phyloP scores from a whole-genome alignment of 2,329 filamentous ascomycete genomes.

The Anthostomella pinea region DNA sequence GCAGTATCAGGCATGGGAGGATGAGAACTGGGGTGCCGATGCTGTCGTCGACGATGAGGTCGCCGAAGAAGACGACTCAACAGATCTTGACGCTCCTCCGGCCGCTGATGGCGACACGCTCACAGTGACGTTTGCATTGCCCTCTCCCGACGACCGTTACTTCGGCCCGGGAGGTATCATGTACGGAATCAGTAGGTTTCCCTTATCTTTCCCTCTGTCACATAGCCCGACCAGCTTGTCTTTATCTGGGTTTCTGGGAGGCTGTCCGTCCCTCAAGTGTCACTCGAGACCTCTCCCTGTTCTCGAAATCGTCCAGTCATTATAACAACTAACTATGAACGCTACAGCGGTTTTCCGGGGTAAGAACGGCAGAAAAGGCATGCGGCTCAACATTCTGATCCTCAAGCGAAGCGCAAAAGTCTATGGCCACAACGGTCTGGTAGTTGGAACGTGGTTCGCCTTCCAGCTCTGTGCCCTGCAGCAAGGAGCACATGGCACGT shows the following conservation, averaged over 20 bases:
- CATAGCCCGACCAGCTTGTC: too few relatives aligned
- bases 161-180: slow-evolving; percentile 25
- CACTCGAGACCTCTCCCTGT: too few relatives aligned
- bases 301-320: too few relatives aligned
- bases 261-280: too few relatives aligned
- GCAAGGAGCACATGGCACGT: slow-evolving; percentile 25
- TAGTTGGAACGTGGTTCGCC: slow-evolving; percentile 26
- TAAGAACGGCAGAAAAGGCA: slow-evolving; percentile 10
- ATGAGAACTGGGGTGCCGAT: slow-evolving; percentile 25
- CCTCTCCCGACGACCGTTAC: slow-evolving; percentile 19
- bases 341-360: too few relatives aligned
- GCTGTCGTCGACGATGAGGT: slow-evolving; percentile 11
- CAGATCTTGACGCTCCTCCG: not conserved
- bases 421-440: slow-evolving; percentile 26
- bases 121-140: slow-evolving; percentile 8
- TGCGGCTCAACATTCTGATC: slow-evolving; percentile 18
- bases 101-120: slow-evolving; percentile 4
- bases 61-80: not conserved
- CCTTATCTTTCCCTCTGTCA: too few relatives aligned
- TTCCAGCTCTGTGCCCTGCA: slow-evolving; percentile 25
- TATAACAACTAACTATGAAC: too few relatives aligned
- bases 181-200: slow-evolving; percentile 26
- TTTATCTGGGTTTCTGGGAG: too few relatives aligned
- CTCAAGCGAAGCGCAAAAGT: slow-evolving; percentile 16
- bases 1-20: slow-evolving; percentile 16